phyloP scores from a whole-genome alignment of 306 rosid genomes.

The Carpinus viminea region DNA sequence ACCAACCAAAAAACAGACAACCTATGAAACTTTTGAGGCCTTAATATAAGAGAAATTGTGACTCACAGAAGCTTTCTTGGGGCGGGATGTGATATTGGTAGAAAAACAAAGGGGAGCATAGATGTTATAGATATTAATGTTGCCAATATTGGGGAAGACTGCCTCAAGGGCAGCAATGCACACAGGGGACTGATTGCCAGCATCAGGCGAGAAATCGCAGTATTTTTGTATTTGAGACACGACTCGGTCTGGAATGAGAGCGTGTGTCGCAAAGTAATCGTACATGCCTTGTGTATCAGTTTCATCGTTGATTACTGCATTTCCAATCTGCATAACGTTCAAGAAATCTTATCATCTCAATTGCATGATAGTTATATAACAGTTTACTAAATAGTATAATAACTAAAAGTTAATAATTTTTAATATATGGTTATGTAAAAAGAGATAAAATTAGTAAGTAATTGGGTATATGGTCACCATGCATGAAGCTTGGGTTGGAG shows the following conservation, averaged over 20 bases:
- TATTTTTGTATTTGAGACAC: constrained; percentile 20
- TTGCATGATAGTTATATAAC: too few relatives aligned
- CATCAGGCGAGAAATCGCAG: constrained; percentile 48
- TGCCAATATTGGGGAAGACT: neutral
- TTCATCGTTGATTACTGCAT: constrained; percentile 67
- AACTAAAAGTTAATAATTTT: too few relatives aligned
- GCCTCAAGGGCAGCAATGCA: constrained; percentile 35
- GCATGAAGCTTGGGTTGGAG: too few relatives aligned
- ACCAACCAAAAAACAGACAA: too few relatives aligned
- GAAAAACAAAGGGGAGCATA: constrained; percentile 56
- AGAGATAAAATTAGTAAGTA: too few relatives aligned
- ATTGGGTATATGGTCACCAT: too few relatives aligned
- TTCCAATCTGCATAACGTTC: constrained; percentile 55
- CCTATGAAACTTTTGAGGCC: too few relatives aligned
- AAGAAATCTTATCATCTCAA: neutral
- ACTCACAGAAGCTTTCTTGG: constrained; percentile 59
- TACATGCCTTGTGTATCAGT: constrained; percentile 60
- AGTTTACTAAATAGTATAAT: too few relatives aligned
- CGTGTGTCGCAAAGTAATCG: constrained; percentile 64
- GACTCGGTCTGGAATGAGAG: constrained; percentile 41
- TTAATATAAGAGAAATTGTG: too few relatives aligned
- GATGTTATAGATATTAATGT: constrained; percentile 60
- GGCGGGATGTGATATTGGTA: constrained; percentile 43
- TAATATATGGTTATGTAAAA: too few relatives aligned
- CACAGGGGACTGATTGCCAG: neutral